Evolutionary conservation across 164 flowering plant genomes (phyloP).

Genomic region (Tinospora cordifolia): DNA sequence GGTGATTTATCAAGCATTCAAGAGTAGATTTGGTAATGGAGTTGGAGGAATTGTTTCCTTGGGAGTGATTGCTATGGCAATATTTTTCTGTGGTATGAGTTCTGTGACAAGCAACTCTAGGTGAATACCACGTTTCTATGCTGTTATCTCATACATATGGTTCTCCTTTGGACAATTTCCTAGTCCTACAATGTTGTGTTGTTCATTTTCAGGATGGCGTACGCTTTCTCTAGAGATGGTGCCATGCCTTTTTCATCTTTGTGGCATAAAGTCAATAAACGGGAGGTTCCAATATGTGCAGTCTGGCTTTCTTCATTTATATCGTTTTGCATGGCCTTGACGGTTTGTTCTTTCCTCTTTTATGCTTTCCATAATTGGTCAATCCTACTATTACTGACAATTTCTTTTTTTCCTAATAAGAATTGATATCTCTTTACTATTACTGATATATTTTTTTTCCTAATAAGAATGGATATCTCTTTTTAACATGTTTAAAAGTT

Average conservation of each 20-base stretch:
- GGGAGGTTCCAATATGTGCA: slow-evolving; percentile 85
- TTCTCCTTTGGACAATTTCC: not conserved
- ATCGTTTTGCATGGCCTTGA: slow-evolving; percentile 92
- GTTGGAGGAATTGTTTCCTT: slow-evolving; percentile 85
- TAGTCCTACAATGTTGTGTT: not conserved
- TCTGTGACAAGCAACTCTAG: slow-evolving; percentile 66
- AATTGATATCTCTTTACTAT: not conserved
- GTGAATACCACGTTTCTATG: slow-evolving; percentile 24
- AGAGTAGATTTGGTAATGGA: slow-evolving; percentile 78
- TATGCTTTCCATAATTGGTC: no score
- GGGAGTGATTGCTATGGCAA: slow-evolving; percentile 74
- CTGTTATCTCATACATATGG: not conserved
- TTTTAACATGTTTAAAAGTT: not conserved
- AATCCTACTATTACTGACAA: no score
- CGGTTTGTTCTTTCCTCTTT: slow-evolving; percentile 35
- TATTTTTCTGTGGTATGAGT: slow-evolving; percentile 86
- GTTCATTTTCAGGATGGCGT: slow-evolving; percentile 67
- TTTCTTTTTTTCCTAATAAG: not conserved
- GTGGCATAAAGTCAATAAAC: slow-evolving; percentile 88
- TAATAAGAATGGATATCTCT: not conserved
- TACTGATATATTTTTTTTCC: not conserved
- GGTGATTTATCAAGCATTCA: slow-evolving; percentile 72
- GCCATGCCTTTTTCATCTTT: slow-evolving; percentile 86
- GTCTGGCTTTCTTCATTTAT: slow-evolving; percentile 76
- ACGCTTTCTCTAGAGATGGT: slow-evolving; percentile 97